Conservation (phyloP, 371 early-diverging fungal genomes). For the Apophysomyces ossiformis region DNA sequence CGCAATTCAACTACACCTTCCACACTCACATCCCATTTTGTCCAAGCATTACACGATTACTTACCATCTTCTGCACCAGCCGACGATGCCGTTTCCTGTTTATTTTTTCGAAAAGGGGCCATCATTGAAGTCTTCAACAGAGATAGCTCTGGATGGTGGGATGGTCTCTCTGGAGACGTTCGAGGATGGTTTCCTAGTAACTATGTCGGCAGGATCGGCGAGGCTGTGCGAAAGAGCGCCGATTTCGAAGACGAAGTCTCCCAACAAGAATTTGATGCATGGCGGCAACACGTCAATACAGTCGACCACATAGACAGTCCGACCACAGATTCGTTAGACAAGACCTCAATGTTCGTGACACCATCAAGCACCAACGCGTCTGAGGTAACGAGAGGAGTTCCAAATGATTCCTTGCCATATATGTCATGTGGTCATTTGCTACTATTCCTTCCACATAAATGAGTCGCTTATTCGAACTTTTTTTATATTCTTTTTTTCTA, state of each 20-base stretch:
- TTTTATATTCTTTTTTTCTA: neutral
- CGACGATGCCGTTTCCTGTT: constrained; percentile 42
- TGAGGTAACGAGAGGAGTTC: constrained; percentile 8
- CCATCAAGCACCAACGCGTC: constrained; percentile 1
- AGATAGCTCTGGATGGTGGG: constrained; percentile 61
- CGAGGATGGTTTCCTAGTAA: constrained; percentile 61
- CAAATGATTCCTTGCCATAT: constrained; percentile 6
- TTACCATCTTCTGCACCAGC: constrained; percentile 43
- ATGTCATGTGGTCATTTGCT: constrained; percentile 10
- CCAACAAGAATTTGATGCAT: constrained; percentile 33
- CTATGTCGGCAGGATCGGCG: constrained; percentile 53
- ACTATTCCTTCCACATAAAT: constrained; percentile 1
- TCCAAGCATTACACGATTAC: constrained; percentile 55
- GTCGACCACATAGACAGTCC: neutral
- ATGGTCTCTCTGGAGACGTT: constrained; percentile 47
- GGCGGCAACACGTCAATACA: constrained; percentile 25
- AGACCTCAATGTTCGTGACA: constrained; percentile 7
- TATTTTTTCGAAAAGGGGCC: constrained; percentile 51
- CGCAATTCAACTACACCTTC: constrained; percentile 17
- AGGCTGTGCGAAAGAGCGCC: constrained; percentile 33
- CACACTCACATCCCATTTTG: constrained; percentile 44
- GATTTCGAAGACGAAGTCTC: constrained; percentile 48
- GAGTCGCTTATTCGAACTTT: constrained; percentile 2
- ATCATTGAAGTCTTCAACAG: constrained; percentile 57
- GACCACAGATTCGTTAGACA: constrained; percentile 6